Base-by-base conservation (phyloP, 371 early-diverging fungal genomes). In the Lichtheimia ornata region DNA sequence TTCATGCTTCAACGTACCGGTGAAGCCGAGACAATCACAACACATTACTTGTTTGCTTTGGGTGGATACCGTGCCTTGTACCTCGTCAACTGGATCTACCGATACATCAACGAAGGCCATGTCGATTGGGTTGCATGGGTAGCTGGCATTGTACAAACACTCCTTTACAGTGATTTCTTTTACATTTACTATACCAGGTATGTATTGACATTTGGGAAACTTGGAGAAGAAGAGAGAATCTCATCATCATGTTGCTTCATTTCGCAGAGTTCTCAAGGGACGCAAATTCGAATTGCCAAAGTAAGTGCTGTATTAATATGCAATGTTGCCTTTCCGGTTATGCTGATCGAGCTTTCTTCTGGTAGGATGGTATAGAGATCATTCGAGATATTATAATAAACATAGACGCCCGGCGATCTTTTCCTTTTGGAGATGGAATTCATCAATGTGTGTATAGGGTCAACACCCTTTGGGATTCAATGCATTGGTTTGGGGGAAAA, bases 11-110 rank as follows among this genome's bases (percentile, higher is more conserved):
- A 95, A 25, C 89, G 95, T 60, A 97, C 97, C 1, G 98, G 98
- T 27, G 99, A 99, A 72, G 98, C 98, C 13, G 99, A 99, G 69
- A 96, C 95, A 9, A 97, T 99, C 67, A 99, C 99, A 3, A 90
- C 95, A 2, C 98, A 97, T 70, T 99, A 99, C 77, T 78, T 99
- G 53, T 95, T 98, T 76, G 94, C 99, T 2, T 76, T 99, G 24
- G 99, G 99, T 4, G 92, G 91, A 2, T 99, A 99, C 74, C 92
- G 99, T 41, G 90, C 87, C 0, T 74, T 97, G 20, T 99, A 99
- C 81, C 68, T 99, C 14, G 53, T 97, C 56, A 97, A 97, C 73
- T 99, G 99, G 98, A 86, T 98, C 30, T 94, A 95, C 66, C 90
- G 97, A 27, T 95, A 88, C 72, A 67, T 80, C 40, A 75, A 80